These are phyloP conservation scores for Hypoxylon fragiforme DNA, from an alignment of 495 filamentous ascomycete genomes.

Conservation along the genomic window DNA sequence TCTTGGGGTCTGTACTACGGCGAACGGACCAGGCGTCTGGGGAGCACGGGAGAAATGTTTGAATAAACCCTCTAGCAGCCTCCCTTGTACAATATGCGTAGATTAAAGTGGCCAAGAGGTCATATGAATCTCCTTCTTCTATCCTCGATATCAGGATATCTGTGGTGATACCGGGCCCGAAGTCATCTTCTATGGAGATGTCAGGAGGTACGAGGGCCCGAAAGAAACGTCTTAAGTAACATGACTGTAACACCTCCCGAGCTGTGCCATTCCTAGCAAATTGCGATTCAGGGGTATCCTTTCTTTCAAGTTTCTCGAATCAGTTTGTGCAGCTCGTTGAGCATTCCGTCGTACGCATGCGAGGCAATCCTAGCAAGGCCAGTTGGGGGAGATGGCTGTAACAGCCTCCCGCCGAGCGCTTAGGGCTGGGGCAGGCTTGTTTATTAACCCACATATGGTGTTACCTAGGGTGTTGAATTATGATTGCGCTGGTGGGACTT, in stretches of 20 bases:
- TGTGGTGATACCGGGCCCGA: constrained; percentile 11
- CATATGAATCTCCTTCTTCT: constrained; percentile 28
- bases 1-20: not conserved
- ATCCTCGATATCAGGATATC: constrained; percentile 25
- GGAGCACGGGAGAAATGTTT: constrained; percentile 22
- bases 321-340: constrained; percentile 13
- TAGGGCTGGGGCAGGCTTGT: too few relatives aligned
- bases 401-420: too few relatives aligned
- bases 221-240: constrained; percentile 34
- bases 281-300: constrained; percentile 23
- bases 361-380: not conserved
- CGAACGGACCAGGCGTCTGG: constrained; percentile 18
- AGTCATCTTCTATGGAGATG: constrained; percentile 1
- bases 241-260: constrained; percentile 27
- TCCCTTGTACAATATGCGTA: constrained; percentile 37
- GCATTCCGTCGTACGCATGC: constrained; percentile 14
- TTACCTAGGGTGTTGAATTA: too few relatives aligned
- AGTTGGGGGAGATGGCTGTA: too few relatives aligned
- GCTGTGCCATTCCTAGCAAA: constrained; percentile 38
- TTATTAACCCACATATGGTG: too few relatives aligned
- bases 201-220: constrained; percentile 19
- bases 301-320: constrained; percentile 28
- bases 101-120: constrained; percentile 40
- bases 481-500: too few relatives aligned
- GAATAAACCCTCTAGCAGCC: constrained; percentile 35